Percentiles rank a stretch among this genome's conserved stretches.
These are phyloP conservation scores for Porphyridium purpureum DNA, from an alignment of 23 red algal genomes.

Conservation along the genomic window DNA sequence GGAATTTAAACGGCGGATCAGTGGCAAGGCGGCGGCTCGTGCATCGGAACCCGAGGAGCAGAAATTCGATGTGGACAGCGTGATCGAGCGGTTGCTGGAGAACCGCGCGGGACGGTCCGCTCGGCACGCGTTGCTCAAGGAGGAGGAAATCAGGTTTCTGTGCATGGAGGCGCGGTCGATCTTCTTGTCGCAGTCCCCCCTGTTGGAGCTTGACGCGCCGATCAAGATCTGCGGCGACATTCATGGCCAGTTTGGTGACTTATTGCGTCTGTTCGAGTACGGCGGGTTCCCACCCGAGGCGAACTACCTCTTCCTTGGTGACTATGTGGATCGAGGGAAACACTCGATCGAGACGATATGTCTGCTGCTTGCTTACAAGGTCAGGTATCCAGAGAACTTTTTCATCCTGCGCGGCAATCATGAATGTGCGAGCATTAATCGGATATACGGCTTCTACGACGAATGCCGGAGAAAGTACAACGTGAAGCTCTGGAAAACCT, in stretches of 20 bases:
- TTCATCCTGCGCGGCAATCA: conserved; percentile 99
- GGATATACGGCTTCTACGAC: conserved; percentile 99
- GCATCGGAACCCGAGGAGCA: too few species aligned
- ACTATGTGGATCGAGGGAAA: conserved; percentile 97
- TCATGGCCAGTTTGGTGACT: conserved; percentile 97
- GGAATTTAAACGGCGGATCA: too few species aligned
- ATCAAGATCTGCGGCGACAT: conserved; percentile 99
- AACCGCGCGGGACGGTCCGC: conserved; percentile 62
- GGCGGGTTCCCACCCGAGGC: conserved; percentile 93
- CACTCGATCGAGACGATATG: conserved; percentile 98
- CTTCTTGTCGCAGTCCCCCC: conserved; percentile 71
- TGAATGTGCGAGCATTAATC: conserved; percentile 94
- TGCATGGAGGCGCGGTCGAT: conserved; percentile 77
- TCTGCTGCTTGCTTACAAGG: conserved; percentile 94
- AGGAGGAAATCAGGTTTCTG: conserved; percentile 71
- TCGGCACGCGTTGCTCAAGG: conserved; percentile 69
- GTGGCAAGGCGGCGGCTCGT: too few species aligned
- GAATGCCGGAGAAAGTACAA: conserved; percentile 60
- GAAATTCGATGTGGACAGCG: conserved; percentile 74
- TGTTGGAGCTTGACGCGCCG: conserved; percentile 92
- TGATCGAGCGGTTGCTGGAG: conserved; percentile 76
- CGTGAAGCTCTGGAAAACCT: conserved; percentile 99
- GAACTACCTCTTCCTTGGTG: conserved; percentile 95
- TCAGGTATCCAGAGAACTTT: conserved; percentile 99
- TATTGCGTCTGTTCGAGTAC: conserved; percentile 96